Evolutionary conservation across 164 flowering plant species (phyloP).

Genomic region (Stephania yunnanensis): DNA sequence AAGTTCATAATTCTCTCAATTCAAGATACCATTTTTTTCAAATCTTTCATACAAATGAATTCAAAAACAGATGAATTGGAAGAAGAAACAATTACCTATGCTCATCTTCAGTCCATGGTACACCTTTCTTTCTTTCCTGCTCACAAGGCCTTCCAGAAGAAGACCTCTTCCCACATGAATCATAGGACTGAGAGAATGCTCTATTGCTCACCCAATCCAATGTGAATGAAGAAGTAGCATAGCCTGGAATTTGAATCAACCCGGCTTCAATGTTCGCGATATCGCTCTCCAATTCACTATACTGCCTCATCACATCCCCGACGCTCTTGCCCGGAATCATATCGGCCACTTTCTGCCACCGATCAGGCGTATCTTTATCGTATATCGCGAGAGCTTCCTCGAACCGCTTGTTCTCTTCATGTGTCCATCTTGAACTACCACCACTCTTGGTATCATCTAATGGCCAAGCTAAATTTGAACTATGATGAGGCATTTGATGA

Average conservation of each 20-base stretch:
- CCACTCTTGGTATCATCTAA: slow-evolving; percentile 36
- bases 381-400: slow-evolving; percentile 62
- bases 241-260: slow-evolving; percentile 55
- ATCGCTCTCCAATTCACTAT: slow-evolving; percentile 58
- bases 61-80: background rate
- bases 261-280: slow-evolving; percentile 72
- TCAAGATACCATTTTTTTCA: background rate
- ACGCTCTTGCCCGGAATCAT: slow-evolving; percentile 72
- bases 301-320: slow-evolving; percentile 53
- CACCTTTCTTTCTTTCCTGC: slow-evolving; percentile 76
- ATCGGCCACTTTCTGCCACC: slow-evolving; percentile 61
- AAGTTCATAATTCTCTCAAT: background rate
- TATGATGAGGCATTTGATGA: slow-evolving; percentile 26
- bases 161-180: slow-evolving; percentile 34
- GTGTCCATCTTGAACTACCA: slow-evolving; percentile 45
- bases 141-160: slow-evolving; percentile 37
- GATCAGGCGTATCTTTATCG: slow-evolving; percentile 61
- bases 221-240: slow-evolving; percentile 39
- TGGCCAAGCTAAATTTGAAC: slow-evolving; percentile 41
- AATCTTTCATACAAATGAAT: background rate
- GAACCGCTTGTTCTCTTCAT: slow-evolving; percentile 65
- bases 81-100: slow-evolving; percentile 44
- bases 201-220: slow-evolving; percentile 42
- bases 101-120: slow-evolving; percentile 84
- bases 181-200: slow-evolving; percentile 26